A percentile compares a stretch with the other conserved stretches of the same genome.
Conservation (phyloP, 805 yeast genomes). For the Groenewaldozyma salmanticensis region DNA sequence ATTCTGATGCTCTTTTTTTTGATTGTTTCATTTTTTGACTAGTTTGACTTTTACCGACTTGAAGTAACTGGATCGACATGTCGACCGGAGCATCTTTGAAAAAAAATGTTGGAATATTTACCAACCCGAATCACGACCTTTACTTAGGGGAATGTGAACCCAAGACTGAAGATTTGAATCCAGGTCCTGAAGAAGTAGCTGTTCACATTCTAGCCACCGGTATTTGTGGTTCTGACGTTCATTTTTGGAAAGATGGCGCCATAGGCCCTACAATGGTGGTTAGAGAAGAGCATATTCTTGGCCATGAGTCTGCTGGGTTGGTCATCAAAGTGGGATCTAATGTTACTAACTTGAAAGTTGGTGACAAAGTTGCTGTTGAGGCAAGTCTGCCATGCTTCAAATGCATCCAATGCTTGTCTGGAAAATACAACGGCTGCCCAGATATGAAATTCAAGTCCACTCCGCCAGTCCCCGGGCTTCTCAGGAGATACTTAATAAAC, state of each 20-base stretch:
- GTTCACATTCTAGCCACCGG: slow-evolving; percentile 58
- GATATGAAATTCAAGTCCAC: slow-evolving; percentile 29
- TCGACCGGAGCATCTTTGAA: slow-evolving; percentile 5
- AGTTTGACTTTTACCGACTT: no score
- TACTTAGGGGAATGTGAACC: slow-evolving; percentile 23
- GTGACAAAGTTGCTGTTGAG: slow-evolving; percentile 35
- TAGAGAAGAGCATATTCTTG: slow-evolving; percentile 50
- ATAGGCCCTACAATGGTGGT: slow-evolving; percentile 48
- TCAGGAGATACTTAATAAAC: slow-evolving; percentile 29
- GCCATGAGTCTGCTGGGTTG: slow-evolving; percentile 49
- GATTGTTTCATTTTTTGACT: no score
- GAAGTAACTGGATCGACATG: slow-evolving; percentile 1
- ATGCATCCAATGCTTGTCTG: slow-evolving; percentile 28
- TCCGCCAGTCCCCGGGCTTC: slow-evolving; percentile 29
- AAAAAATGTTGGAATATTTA: slow-evolving; percentile 24
- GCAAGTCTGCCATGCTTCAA: slow-evolving; percentile 45
- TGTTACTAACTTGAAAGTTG: slow-evolving; percentile 38
- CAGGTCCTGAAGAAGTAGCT: slow-evolving; percentile 36
- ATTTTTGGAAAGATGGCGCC: slow-evolving; percentile 56
- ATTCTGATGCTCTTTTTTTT: no score
- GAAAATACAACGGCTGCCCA: slow-evolving; percentile 31
- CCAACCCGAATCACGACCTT: slow-evolving; percentile 26
- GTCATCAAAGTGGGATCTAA: slow-evolving; percentile 41
- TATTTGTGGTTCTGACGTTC: slow-evolving; percentile 68
- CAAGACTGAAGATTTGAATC: slow-evolving; percentile 19